phyloP scores from a whole-genome alignment of 768 basidiomycete genomes.

The Hemileccinum rubropunctum region DNA sequence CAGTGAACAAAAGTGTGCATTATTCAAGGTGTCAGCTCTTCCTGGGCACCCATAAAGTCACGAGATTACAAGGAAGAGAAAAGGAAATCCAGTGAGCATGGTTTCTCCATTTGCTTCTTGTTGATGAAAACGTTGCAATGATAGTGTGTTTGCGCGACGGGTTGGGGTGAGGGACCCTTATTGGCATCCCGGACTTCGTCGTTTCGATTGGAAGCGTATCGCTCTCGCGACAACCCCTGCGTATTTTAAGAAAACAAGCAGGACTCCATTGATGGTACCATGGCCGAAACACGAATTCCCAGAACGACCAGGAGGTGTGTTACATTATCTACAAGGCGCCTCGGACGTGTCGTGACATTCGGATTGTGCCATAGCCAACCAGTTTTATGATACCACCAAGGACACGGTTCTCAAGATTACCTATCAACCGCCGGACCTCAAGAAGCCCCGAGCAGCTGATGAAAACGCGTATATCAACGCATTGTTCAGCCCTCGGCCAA shows the following conservation, averaged over 20 bases:
- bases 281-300: constrained; percentile 62
- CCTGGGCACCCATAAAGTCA: constrained; percentile 54
- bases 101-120: background rate
- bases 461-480: constrained; percentile 63
- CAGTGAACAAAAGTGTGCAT: constrained; percentile 45
- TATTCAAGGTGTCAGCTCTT: constrained; percentile 82
- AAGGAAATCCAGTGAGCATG: constrained; percentile 45
- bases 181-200: constrained; percentile 53
- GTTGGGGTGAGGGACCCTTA: constrained; percentile 57
- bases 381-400: constrained; percentile 60
- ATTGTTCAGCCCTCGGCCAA: constrained; percentile 37
- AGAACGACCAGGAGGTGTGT: constrained; percentile 33
- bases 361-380: constrained; percentile 22
- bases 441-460: constrained; percentile 35
- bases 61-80: constrained; percentile 31
- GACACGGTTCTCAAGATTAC: constrained; percentile 67
- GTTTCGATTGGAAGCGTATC: constrained; percentile 72
- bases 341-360: constrained; percentile 7
- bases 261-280: constrained; percentile 47
- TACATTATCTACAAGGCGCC: background rate
- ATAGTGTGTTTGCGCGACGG: constrained; percentile 76
- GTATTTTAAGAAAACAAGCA: constrained; percentile 34
- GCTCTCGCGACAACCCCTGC: constrained; percentile 66
- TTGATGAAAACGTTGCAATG: constrained; percentile 1
- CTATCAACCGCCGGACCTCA: constrained; percentile 58